Evolutionary conservation across 495 filamentous ascomycete genomes (phyloP), one percentile per base, ranked within the genome.

Genomic region (Talaromyces stipitatus): DNA sequence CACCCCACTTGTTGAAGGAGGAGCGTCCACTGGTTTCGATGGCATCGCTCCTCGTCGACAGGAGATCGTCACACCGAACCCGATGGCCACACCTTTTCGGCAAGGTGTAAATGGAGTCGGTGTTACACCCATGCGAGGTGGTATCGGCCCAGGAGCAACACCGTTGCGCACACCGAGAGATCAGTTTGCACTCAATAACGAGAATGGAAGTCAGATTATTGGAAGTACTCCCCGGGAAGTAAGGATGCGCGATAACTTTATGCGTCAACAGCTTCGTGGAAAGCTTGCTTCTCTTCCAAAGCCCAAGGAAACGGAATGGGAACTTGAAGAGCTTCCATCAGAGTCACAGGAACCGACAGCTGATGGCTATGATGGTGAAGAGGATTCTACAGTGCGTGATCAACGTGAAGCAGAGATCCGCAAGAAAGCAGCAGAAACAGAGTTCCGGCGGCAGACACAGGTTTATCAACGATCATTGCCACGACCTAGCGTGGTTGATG

Each of bases 91-190:
- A 3, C 95, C 94, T 14, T 82, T 96, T 60, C 85, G 90, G 48
- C 75, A 85, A 61, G 79, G 75, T n/a, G 79, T 71, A 53, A 82
- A 82, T 63, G 90, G 84, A 11, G 72, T 85, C 36, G 88, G 85
- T 54, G 85, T 85, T 9, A 95, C 90, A 12, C 89, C 90, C 9
- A 76, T 84, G 67, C 76, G 77, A 11, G 76, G 70, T 18, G 69
- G 81, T 10, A 59, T 66, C 58, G 74, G 81, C 4, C 78, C 85
- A 53, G 90, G 91, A 30, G 88, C 89, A 43, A 98, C 94, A 1
- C 94, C 94, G 8, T 76, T 96, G 75, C 85, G 90, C 14, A 98
- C 94, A 10, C 94, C 94, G 10, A 82, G 95, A 51, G 94, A 98
- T 67, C 89, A 80, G 50, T 90, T 97, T 61, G 81, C 89, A 2